Evolutionary conservation across 805 yeast species (phyloP), one percentile per base, ranked within the genome.

Genomic region (Metschnikowia sp.): DNA sequence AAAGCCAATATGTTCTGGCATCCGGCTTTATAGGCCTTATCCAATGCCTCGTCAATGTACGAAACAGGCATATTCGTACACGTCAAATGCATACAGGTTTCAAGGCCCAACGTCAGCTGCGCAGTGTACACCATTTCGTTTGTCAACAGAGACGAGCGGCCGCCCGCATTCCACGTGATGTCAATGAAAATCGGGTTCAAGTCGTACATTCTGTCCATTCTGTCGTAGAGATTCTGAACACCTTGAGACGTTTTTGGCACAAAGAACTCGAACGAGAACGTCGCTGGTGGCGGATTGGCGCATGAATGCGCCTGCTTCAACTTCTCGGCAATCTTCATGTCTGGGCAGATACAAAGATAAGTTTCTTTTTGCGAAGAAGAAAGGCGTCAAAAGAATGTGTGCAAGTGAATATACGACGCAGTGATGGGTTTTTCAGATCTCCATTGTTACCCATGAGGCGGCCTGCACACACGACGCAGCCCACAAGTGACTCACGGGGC

Each of bases 81-180:
- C 2, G 99, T 94, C 68, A 94, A 75, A 66, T 94, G 99, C 97
- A 94, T 91, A 65, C 98, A 94, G 0, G 98, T 92, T 61, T 92
- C 98, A 51, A 92, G 73, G 8, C 97, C 97, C 46, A 91, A 74
- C 3, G 89, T 91, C 2, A 91, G 83, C 57, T 91, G 96, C 0
- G 97, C 81, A 3, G 96, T 89, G 56, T 89, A 80, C 5, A 94
- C 95, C 79, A 94, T 84, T 56, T 94, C 98, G 32, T 90, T 86
- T 22, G 99, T 90, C 53, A 90, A 71, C 37, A 82, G 81, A 6
- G 95, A 83, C 42, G 86, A 69, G 40, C 95, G 77, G 6, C 98
- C 98, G 36, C 99, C 99, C 3, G 99, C 99, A 61, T 92, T 92
- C 99, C 99, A 94, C 1, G 99, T 94, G 53, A 94, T 87, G 63